These are phyloP conservation scores for Pyricularia sp. DNA, from an alignment of 2,329 filamentous ascomycete genomes.

Conservation along the genomic window DNA sequence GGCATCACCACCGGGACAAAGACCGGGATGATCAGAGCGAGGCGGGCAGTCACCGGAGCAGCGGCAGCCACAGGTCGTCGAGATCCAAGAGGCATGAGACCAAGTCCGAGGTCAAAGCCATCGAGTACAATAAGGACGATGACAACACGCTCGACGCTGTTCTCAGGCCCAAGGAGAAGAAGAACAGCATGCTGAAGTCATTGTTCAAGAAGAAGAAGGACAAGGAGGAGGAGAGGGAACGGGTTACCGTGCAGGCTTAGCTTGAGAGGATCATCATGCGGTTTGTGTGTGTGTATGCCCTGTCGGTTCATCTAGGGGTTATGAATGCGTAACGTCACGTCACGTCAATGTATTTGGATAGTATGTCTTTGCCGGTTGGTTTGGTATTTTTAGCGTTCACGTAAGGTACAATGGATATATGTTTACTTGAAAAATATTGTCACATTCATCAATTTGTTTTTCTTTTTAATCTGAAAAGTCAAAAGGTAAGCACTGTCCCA, in stretches of 20 bases:
- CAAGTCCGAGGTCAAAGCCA: conserved; percentile 19
- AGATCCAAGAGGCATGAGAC: conserved; percentile 17
- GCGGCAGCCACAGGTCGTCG: conserved; percentile 17
- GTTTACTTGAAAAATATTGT: background rate
- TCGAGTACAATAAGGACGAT: conserved; percentile 24
- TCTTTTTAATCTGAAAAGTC: background rate
- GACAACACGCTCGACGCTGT: conserved; percentile 26
- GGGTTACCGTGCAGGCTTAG: background rate
- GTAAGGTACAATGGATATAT: background rate
- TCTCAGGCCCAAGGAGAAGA: conserved; percentile 34
- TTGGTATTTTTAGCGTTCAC: background rate
- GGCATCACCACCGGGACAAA: conserved; percentile 6
- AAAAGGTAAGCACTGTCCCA: background rate
- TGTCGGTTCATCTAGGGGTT: background rate
- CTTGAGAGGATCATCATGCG: background rate
- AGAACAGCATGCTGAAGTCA: conserved; percentile 46
- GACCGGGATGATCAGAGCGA: conserved; percentile 10
- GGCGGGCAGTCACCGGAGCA: conserved; percentile 22
- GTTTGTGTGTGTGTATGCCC: background rate
- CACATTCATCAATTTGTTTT: background rate
- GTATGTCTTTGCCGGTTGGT: background rate
- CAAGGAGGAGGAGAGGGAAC: conserved; percentile 22
- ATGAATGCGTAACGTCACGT: background rate
- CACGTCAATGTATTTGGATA: background rate
- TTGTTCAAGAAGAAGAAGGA: conserved; percentile 49